Evolutionary conservation across 495 filamentous ascomycete genomes (phyloP), one percentile per base, ranked within the genome.

Genomic region (Mycothermus thermophilus): DNA sequence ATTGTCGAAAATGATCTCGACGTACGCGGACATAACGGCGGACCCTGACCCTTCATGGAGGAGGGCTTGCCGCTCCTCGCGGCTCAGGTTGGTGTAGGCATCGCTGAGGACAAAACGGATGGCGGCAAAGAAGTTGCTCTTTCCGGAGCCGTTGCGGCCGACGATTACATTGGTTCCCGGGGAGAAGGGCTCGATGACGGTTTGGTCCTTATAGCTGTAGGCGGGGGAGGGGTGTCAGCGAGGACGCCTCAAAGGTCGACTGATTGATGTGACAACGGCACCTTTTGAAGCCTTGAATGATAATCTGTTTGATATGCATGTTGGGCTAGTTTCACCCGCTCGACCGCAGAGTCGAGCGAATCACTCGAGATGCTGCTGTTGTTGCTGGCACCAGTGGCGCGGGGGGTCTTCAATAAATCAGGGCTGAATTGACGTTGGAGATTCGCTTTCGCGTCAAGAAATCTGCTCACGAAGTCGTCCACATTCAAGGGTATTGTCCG

Each of bases 231-330:
- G 11, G 15, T 31, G 38, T 57, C 32, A 52, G 54, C 15, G 20
- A 8, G 27, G 15, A 30, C 7, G 24, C 21, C 25, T n/a, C n/a
- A n/a, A n/a, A n/a, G n/a, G n/a, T n/a, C n/a, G n/a, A n/a, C n/a
- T n/a, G n/a, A n/a, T n/a, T n/a, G n/a, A n/a, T n/a, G n/a, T n/a
- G n/a, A n/a, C n/a, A n/a, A n/a, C n/a, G 63, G 37, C 58, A 94
- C 88, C 88, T 94, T 65, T 96, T 96, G 66, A 99, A 99, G 71
- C 90, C 90, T 52, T 99, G 90, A 51, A 99, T 96, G 60, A 95
- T 99, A 53, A 99, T 94, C 67, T 99, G 90, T 60, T 96, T 96
- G 72, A 99, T 95, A 64, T 92, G 85, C 85, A 96, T 93, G 55
- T 59, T 62, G 51, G 50, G 40, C 35, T 43, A 36, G 41, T 20